Evolutionary conservation across 139 green algal genomes (phyloP).

Genomic region (Chlorella sp.): DNA sequence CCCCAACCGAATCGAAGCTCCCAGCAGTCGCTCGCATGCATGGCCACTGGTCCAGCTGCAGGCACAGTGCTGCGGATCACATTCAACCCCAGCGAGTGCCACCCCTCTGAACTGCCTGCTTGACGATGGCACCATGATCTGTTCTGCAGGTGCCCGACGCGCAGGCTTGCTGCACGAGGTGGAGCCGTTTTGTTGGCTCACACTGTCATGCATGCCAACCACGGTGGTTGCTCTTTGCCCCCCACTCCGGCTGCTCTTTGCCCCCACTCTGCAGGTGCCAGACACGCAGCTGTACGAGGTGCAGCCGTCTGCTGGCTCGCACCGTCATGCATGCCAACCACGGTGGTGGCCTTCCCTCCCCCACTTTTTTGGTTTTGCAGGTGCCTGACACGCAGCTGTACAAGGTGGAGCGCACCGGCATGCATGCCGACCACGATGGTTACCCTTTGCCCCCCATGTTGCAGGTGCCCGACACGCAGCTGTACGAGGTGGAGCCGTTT

Average conservation of each 20-base stretch:
- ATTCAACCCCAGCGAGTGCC: too few relatives aligned
- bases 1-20: too few relatives aligned
- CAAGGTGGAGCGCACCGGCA: slow-evolving; percentile 45
- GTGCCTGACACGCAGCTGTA: slow-evolving; percentile 71
- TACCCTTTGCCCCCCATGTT: neutral
- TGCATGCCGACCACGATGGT: too few relatives aligned
- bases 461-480: slow-evolving; percentile 71
- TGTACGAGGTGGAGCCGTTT: slow-evolving; percentile 73
- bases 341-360: neutral
- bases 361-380: neutral
- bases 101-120: too few relatives aligned
- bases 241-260: too few relatives aligned
- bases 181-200: neutral
- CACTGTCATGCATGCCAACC: neutral
- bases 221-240: too few relatives aligned
- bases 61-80: too few relatives aligned
- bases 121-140: too few relatives aligned
- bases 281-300: neutral
- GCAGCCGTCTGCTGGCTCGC: neutral
- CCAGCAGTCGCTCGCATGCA: too few relatives aligned
- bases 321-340: neutral
- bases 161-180: neutral
- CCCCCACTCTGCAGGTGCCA: too few relatives aligned
- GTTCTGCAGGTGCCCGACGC: too few relatives aligned
- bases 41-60: too few relatives aligned